phyloP scores from a whole-genome alignment of 139 green algal species.

The Diplosphaera chodatii region DNA sequence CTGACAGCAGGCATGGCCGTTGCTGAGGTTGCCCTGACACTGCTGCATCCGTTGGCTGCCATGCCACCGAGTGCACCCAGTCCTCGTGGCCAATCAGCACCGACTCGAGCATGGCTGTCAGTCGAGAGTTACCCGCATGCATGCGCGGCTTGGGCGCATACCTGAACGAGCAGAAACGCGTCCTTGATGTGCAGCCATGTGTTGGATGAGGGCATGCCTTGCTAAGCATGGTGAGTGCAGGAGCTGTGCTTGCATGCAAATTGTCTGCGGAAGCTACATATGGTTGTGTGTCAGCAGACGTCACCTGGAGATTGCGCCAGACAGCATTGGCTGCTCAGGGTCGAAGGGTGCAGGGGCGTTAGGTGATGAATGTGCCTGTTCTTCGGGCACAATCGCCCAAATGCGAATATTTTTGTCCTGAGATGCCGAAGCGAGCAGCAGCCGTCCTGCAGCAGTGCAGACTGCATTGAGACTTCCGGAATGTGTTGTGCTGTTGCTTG shows the following conservation, averaged over 20 bases:
- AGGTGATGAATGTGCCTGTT: not conserved
- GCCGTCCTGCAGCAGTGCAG: conserved; percentile 17
- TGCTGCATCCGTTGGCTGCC: conserved; percentile 35
- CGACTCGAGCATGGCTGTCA: conserved; percentile 58
- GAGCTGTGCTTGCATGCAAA: too few relatives aligned
- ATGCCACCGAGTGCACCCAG: conserved; percentile 84
- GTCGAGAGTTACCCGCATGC: conserved; percentile 9
- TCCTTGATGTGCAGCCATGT: too few relatives aligned
- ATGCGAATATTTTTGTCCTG: conserved; percentile 78
- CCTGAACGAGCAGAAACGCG: too few relatives aligned
- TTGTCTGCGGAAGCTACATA: too few relatives aligned
- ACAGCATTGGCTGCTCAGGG: conserved; percentile 1
- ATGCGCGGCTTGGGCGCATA: conserved; percentile 9
- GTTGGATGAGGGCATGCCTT: too few relatives aligned
- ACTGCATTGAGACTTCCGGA: too few relatives aligned
- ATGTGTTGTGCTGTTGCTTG: too few relatives aligned
- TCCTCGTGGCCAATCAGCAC: conserved; percentile 92
- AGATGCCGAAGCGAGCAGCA: conserved; percentile 83
- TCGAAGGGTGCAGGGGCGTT: not conserved
- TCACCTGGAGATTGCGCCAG: not conserved
- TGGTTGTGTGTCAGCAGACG: too few relatives aligned
- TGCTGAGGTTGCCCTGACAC: not conserved
- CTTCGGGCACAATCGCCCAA: conserved; percentile 39
- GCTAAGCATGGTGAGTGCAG: too few relatives aligned
- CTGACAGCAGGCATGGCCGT: conserved; percentile 65